A percentile compares a stretch with the other conserved stretches of the same genome.
These are phyloP conservation scores for Aspergillus funiculosus DNA, from an alignment of 495 filamentous ascomycete species.

Conservation along the genomic window DNA sequence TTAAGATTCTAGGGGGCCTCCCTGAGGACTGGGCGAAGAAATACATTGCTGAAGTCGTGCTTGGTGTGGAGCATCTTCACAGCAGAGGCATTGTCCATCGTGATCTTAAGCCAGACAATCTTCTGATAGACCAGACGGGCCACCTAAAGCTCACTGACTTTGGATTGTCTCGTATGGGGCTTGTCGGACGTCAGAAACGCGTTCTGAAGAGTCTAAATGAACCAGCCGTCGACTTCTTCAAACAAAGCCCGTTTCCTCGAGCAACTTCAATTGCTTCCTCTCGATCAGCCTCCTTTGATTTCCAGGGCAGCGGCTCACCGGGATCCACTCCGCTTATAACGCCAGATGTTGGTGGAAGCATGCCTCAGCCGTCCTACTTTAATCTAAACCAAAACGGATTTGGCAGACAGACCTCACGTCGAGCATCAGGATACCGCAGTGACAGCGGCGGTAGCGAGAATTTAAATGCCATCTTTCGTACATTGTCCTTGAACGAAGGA, in stretches of 20 bases:
- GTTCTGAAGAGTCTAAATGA: slow-evolving; percentile 77
- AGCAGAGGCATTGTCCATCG: slow-evolving; percentile 91
- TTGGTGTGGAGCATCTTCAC: slow-evolving; percentile 93
- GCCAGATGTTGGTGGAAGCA: slow-evolving; percentile 60
- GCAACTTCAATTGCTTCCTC: slow-evolving; percentile 84
- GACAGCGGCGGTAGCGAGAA: slow-evolving; percentile 87
- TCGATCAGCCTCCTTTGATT: slow-evolving; percentile 91
- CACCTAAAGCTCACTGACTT: slow-evolving; percentile 98
- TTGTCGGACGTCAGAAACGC: slow-evolving; percentile 92
- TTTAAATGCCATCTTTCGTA: slow-evolving; percentile 75
- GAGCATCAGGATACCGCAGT: slow-evolving; percentile 82
- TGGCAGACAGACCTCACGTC: slow-evolving; percentile 66
- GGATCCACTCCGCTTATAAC: slow-evolving; percentile 81
- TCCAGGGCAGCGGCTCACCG: slow-evolving; percentile 74
- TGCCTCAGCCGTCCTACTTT: slow-evolving; percentile 90
- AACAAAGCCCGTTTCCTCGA: slow-evolving; percentile 83
- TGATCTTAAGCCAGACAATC: slow-evolving; percentile 94
- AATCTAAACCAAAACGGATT: slow-evolving; percentile 63
- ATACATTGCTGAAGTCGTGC: slow-evolving; percentile 90
- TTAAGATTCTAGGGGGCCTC: slow-evolving; percentile 85
- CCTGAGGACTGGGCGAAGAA: slow-evolving; percentile 97
- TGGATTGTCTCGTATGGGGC: slow-evolving; percentile 92
- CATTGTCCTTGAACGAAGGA: slow-evolving; percentile 70
- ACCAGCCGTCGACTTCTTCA: slow-evolving; percentile 81
- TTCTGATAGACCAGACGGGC: slow-evolving; percentile 93